Percentiles rank a stretch among this genome's conserved stretches.
Evolutionary conservation across 805 yeast species (phyloP).

Genomic region (Priceomyces medius): DNA sequence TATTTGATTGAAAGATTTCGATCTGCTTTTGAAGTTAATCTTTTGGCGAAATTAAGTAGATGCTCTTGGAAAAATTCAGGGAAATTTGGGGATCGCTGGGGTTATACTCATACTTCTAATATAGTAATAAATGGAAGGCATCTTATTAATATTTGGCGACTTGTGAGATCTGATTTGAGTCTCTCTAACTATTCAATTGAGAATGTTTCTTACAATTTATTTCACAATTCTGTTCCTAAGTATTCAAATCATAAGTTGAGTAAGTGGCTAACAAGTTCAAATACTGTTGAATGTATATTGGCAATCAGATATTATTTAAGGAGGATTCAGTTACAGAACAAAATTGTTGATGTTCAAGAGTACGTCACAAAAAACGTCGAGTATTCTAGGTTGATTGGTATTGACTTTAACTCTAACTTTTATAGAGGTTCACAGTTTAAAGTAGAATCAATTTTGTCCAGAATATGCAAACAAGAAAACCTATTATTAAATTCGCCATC

Average conservation of each 20-base stretch:
- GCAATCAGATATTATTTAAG: constrained; percentile 48
- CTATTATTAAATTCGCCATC: constrained; percentile 75
- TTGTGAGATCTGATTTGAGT: constrained; percentile 59
- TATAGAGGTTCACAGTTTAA: constrained; percentile 92
- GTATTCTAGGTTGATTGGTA: constrained; percentile 80
- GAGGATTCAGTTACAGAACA: constrained; percentile 43
- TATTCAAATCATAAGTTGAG: constrained; percentile 52
- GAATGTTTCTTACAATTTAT: constrained; percentile 64
- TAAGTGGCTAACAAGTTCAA: constrained; percentile 17
- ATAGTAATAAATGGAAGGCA: constrained; percentile 77
- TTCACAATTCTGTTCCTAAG: constrained; percentile 69
- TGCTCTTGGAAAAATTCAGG: constrained; percentile 48
- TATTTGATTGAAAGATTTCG: constrained; percentile 68
- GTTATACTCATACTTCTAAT: constrained; percentile 72
- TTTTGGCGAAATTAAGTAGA: constrained; percentile 62
- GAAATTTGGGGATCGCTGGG: constrained; percentile 72
- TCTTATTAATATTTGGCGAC: constrained; percentile 81
- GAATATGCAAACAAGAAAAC: constrained; percentile 78
- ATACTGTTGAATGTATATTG: constrained; percentile 19
- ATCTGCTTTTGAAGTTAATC: constrained; percentile 45
- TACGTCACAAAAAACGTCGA: constrained; percentile 70
- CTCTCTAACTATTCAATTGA: constrained; percentile 73
- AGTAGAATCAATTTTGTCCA: constrained; percentile 78
- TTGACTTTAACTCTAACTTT: constrained; percentile 84
- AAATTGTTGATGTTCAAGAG: constrained; percentile 61